Base-by-base conservation (phyloP, 352 stramenopile species). In the Elongisporangium senticosum region DNA sequence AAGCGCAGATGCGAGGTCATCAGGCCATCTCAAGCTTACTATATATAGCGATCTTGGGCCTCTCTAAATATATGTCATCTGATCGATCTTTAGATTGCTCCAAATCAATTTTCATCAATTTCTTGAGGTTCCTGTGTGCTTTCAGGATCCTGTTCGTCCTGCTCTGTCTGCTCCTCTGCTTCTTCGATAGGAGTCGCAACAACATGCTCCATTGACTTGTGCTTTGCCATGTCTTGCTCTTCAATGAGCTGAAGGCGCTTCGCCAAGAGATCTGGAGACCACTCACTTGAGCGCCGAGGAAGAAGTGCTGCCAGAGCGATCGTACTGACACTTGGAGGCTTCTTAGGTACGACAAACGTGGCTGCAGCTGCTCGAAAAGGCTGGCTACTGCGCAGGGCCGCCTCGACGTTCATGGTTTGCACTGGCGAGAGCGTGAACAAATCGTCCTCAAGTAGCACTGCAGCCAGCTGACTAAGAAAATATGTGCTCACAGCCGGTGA, bases 401-500 rank as follows among this genome's bases (percentile, higher is more conserved):
- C 53, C 24, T 89, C 71, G 24, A 90, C 77, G 26, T 83, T 89
- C 20, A 39, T 58, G 21, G 68, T 71, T 51, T 93, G 83, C n/a
- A 66, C 53, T 0, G 68, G 58, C 7, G 71, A 65, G 14, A 93
- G 65, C n/a, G 67, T 70, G 53, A 79, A 82, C 40, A 89, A 68
- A 39, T 85, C 83, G 56, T 93, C 83, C 55, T 88, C 80, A 17
- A 88, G 64, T 10, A 93, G 63, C 43, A 90, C 83, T 0, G 83
- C 83, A 10, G 80, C 80, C 40, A 93, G 61, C 23, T 93, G 83
- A 51, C 83, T 93, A 53, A 89, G 37, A 61, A 93, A 90, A 62
- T 90, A 93, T 13, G 74, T 89, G 64, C 78, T 90, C 49, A 93
- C 80, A 19, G 83, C 80, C 6, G 83, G 83, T 0, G 80, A 89